A percentile compares a stretch with the other conserved stretches of the same genome.
Conservation (phyloP, 2,329 filamentous ascomycete species). For the Cladophialophora chaetospira region DNA sequence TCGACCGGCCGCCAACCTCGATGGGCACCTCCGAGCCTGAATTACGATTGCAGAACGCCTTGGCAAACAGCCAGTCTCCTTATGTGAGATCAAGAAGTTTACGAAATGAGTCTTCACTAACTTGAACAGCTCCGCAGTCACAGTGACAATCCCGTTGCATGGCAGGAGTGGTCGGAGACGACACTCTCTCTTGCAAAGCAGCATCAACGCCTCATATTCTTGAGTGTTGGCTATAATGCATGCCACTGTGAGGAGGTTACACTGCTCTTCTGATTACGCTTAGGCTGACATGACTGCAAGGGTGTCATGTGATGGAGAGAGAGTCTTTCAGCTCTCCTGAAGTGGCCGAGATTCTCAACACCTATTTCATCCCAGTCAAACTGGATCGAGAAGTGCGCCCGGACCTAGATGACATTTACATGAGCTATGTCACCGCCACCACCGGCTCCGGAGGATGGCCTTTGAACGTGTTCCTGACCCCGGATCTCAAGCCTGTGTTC, state of each 20-base stretch:
- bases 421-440: conserved; percentile 96
- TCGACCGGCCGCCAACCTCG: conserved; percentile 7
- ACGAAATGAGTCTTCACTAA: conserved; percentile 7
- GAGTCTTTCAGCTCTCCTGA: conserved; percentile 86
- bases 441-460: conserved; percentile 92
- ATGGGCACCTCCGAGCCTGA: conserved; percentile 21
- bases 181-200: conserved; percentile 74
- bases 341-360: conserved; percentile 80
- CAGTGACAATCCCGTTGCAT: conserved; percentile 79
- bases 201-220: conserved; percentile 85
- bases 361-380: conserved; percentile 85
- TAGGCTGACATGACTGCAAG: conserved; percentile 44
- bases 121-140: conserved; percentile 65
- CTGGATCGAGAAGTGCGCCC: conserved; percentile 92
- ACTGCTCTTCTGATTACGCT: not conserved
- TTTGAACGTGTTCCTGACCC: conserved; percentile 93
- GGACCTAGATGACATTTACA: conserved; percentile 93
- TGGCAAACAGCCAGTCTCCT: conserved; percentile 57
- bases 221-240: conserved; percentile 92
- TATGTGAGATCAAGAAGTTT: conserved; percentile 55
- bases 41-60: conserved; percentile 27
- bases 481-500: conserved; percentile 89
- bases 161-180: conserved; percentile 84
- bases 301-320: conserved; percentile 86
- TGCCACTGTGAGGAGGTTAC: conserved; percentile 74